Percentiles rank a stretch among this genome's conserved stretches.
These are phyloP conservation scores for Termitomyces sp. DNA, from an alignment of 768 basidiomycete genomes.

Conservation along the genomic window DNA sequence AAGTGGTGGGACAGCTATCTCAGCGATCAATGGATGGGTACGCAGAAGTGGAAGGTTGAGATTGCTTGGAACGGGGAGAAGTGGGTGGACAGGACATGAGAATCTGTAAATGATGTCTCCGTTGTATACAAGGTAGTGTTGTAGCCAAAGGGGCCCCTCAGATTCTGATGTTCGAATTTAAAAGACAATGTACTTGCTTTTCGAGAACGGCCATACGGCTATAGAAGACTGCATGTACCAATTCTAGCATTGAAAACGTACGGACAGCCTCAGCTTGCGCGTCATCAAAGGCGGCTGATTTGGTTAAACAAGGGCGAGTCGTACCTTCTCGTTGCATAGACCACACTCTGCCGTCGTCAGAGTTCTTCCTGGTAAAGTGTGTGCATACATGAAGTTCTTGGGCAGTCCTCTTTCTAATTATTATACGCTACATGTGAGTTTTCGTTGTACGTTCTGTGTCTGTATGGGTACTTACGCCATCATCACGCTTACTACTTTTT, in stretches of 20 bases:
- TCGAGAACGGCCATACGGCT: background rate
- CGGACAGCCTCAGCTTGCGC: background rate
- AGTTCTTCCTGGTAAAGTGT: background rate
- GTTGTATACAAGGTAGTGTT: background rate
- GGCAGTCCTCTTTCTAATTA: background rate
- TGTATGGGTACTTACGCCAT: background rate
- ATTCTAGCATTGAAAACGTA: background rate
- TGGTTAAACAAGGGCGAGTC: background rate
- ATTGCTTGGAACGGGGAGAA: constrained; percentile 28
- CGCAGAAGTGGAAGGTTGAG: constrained; percentile 34
- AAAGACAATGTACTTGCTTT: background rate
- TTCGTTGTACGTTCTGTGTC: background rate
- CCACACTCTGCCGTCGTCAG: background rate
- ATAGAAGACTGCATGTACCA: background rate
- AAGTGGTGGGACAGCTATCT: constrained; percentile 41
- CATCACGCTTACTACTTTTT: background rate
- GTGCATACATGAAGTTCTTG: no score
- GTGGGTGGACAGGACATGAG: constrained; percentile 30
- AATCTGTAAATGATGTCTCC: no score
- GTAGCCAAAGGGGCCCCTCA: background rate
- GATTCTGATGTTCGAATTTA: background rate
- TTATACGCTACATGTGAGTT: background rate
- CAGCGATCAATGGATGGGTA: constrained; percentile 37
- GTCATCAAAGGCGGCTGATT: background rate
- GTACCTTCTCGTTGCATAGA: background rate